Percentiles rank a stretch among this genome's conserved stretches.
Evolutionary conservation across 306 rosid genomes (phyloP).

Genomic region (Malus sieversii): DNA sequence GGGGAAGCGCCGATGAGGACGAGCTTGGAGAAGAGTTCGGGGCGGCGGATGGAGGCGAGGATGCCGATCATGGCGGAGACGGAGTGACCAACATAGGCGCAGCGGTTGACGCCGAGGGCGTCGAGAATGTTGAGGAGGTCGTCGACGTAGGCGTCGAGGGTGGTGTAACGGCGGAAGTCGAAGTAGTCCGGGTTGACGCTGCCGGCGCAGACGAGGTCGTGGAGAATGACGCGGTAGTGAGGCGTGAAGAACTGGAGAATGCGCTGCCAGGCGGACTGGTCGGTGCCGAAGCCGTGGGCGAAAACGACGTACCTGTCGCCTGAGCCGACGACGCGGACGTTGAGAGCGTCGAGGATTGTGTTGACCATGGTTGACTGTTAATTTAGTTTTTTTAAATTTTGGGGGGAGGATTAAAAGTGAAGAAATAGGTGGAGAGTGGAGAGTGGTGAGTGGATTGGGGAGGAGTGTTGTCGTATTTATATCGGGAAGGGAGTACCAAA

Average conservation of each 20-base stretch:
- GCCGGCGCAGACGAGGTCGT: conserved; percentile 99
- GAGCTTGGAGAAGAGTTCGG: conserved; percentile 82
- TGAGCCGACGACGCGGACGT: conserved; percentile 73
- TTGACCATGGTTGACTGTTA: conserved; percentile 12
- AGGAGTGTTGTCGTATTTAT: conserved; percentile 24
- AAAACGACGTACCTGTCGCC: conserved; percentile 62
- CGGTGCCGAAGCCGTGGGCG: conserved; percentile 94
- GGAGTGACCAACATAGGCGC: conserved; percentile 91
- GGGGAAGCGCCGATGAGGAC: conserved; percentile 91
- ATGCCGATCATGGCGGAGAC: conserved; percentile 96
- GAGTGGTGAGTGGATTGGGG: background rate
- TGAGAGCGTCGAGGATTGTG: conserved; percentile 59
- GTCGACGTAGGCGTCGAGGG: conserved; percentile 82
- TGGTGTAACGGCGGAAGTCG: conserved; percentile 74
- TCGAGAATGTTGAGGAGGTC: conserved; percentile 73
- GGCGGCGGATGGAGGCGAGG: conserved; percentile 80
- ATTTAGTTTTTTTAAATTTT: background rate
- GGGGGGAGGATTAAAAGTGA: background rate
- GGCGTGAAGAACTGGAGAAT: conserved; percentile 66
- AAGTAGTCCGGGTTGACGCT: conserved; percentile 94
- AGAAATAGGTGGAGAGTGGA: conserved; percentile 12
- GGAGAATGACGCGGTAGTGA: conserved; percentile 61
- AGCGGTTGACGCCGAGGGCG: conserved; percentile 48
- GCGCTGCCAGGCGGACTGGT: conserved; percentile 92
- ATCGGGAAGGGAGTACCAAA: background rate